Percentiles rank a stretch among this genome's conserved stretches.
These are phyloP conservation scores for Euryodendron excelsum DNA, from an alignment of 148 eudicot genomes.

Conservation along the genomic window DNA sequence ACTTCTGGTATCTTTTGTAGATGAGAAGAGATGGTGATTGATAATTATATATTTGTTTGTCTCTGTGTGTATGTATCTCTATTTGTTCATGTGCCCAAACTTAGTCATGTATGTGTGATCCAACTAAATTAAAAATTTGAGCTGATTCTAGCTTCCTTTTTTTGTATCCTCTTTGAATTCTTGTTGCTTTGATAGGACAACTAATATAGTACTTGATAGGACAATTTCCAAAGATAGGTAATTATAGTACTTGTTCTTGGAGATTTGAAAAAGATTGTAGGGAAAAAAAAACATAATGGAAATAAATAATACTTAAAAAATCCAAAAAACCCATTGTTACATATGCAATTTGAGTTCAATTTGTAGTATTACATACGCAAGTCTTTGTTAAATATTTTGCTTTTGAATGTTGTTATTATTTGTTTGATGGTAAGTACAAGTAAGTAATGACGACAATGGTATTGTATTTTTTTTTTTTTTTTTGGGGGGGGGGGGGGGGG, in stretches of 20 bases:
- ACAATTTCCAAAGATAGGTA: background rate
- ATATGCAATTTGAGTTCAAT: no score
- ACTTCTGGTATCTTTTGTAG: background rate
- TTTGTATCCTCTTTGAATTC: conserved; percentile 4
- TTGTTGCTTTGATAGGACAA: background rate
- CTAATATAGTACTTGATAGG: background rate
- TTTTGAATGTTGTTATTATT: no score
- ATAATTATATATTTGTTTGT: background rate
- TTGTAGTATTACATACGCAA: no score
- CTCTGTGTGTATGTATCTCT: background rate
- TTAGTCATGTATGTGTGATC: background rate
- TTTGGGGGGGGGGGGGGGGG: no score
- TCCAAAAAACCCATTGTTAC: no score
- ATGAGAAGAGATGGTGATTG: background rate
- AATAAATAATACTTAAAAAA: no score
- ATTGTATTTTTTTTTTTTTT: no score
- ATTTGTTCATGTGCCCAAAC: background rate
- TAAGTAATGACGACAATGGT: no score
- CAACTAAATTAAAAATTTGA: background rate
- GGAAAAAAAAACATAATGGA: no score
- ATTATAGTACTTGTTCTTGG: background rate
- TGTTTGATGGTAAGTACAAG: no score
- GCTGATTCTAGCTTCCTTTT: background rate
- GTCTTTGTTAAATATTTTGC: no score
- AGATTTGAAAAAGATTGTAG: no score